Base-by-base conservation (phyloP, 1,284 basidiomycete species). In the Microbotryum violaceum region DNA sequence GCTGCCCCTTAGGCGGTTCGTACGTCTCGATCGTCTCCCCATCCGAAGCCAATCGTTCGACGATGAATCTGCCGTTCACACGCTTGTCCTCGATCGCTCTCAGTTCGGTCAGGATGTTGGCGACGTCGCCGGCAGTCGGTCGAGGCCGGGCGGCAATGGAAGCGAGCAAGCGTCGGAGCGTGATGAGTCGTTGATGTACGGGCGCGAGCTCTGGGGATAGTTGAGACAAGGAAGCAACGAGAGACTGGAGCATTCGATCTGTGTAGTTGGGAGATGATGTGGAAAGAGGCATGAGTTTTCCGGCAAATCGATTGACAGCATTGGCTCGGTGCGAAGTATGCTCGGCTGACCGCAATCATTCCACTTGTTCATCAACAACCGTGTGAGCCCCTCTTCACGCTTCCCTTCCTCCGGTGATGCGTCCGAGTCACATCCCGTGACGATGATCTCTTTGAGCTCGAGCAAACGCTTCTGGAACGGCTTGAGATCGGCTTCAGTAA, bases 41-140 rank as follows among this genome's bases (percentile, higher is more conserved):
- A 42, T 42, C 37, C 37, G 37, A 42, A 12, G 37, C 37, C 16
- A 42, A 42, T 2, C 37, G 33, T 12, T 60, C 58, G 31, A 67
- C 56, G 54, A 58, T 58, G 21, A 67, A 67, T 23, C 63, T 65
- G 50, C 66, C 64, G 0, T 97, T 87, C 8, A 94, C 90, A 18
- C 94, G 89, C 78, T 91, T 90, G 46, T 70, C 65, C 33, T 96
- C 92, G 68, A 98, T 96, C 77, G 88, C 91, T 63, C 94, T 83
- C 62, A 99, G 80, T 75, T 98, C 94, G 74, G 97, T 92, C 64
- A 89, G 83, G 53, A 97, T 77, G 37, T 87, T 85, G 77, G 94
- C 93, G 67, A 96, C 82, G 75, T 97, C 94, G 9, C 85, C 79
- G 75, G 91, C 91, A 65, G 86, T 85, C 5, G 85, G 82, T 48